Conservation (phyloP, 2,329 filamentous ascomycete species). For the Epichloe brachyelytri region DNA sequence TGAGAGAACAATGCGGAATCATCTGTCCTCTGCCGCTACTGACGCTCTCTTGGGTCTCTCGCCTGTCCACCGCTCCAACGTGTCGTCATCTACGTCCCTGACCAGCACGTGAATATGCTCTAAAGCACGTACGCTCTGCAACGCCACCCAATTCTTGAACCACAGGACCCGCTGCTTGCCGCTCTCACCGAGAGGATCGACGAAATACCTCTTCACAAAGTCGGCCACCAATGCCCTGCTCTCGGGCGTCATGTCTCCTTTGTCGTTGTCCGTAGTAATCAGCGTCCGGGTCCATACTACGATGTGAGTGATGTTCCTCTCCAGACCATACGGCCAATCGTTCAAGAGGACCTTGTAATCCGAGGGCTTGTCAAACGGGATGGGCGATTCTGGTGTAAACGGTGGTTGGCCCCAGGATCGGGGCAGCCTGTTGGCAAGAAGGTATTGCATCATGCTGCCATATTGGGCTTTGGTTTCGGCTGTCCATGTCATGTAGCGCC, state of each 20-base stretch:
- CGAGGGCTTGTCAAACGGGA: constrained; percentile 39
- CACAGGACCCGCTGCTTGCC: constrained; percentile 51
- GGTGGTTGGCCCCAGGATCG: constrained; percentile 50
- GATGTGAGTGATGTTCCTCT: constrained; percentile 56
- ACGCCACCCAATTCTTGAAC: constrained; percentile 88
- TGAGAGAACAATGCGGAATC: background rate
- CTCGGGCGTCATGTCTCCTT: constrained; percentile 58
- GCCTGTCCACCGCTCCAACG: constrained; percentile 41
- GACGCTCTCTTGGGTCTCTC: constrained; percentile 26
- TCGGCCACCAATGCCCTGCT: constrained; percentile 50
- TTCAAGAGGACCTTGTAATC: constrained; percentile 67
- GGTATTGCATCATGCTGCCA: constrained; percentile 68
- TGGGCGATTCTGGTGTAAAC: constrained; percentile 35
- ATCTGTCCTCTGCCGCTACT: background rate
- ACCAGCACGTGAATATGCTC: constrained; percentile 81
- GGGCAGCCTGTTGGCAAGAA: constrained; percentile 59
- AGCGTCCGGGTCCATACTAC: constrained; percentile 85
- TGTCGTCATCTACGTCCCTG: constrained; percentile 36
- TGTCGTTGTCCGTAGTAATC: constrained; percentile 57
- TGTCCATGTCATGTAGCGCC: constrained; percentile 69
- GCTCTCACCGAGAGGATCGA: constrained; percentile 36
- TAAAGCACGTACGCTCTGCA: constrained; percentile 78
- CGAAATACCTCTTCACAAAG: constrained; percentile 61
- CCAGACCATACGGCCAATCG: constrained; percentile 86
- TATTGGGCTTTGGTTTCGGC: constrained; percentile 55